These are phyloP conservation scores for Hippophae rhamnoides DNA, from an alignment of 306 rosid genomes.

Conservation along the genomic window DNA sequence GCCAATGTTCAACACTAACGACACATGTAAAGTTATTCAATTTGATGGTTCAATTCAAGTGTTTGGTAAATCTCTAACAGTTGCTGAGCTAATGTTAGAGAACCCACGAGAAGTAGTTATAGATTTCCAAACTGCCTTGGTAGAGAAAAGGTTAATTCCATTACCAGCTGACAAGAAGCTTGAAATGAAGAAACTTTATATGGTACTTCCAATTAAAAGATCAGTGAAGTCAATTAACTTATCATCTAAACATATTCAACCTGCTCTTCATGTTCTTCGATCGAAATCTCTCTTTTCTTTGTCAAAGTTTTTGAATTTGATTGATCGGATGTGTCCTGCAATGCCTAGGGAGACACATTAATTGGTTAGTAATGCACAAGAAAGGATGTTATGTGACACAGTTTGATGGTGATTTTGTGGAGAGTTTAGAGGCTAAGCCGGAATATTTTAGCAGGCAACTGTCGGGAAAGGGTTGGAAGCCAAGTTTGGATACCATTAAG, in stretches of 20 bases:
- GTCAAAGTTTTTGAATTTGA: slow-evolving; percentile 37
- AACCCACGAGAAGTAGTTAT: slow-evolving; percentile 80
- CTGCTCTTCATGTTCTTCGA: slow-evolving; percentile 31
- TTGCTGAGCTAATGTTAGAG: slow-evolving; percentile 79
- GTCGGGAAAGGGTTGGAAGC: slow-evolving; percentile 83
- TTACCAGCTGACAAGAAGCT: slow-evolving; percentile 62
- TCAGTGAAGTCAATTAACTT: slow-evolving; percentile 43
- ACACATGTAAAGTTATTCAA: slow-evolving; percentile 45
- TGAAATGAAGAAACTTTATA: slow-evolving; percentile 39
- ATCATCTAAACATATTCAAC: slow-evolving; percentile 41
- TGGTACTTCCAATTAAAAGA: slow-evolving; percentile 62
- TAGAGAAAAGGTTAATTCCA: slow-evolving; percentile 37
- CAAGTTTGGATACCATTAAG: slow-evolving; percentile 68
- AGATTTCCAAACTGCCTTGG: slow-evolving; percentile 43
- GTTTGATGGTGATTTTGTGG: slow-evolving; percentile 19
- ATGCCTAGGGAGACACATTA: slow-evolving; percentile 2
- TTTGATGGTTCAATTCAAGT: slow-evolving; percentile 58
- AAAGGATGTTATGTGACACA: slow-evolving; percentile 20
- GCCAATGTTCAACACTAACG: no score
- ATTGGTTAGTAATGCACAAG: slow-evolving; percentile 13
- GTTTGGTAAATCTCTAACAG: slow-evolving; percentile 43
- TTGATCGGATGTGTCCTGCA: slow-evolving; percentile 36
- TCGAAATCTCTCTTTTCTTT: slow-evolving; percentile 28
- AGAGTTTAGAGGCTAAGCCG: slow-evolving; percentile 35
- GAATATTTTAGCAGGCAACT: slow-evolving; percentile 66